phyloP scores from a whole-genome alignment of 257 asterid species.

The Mitragyna speciosa region DNA sequence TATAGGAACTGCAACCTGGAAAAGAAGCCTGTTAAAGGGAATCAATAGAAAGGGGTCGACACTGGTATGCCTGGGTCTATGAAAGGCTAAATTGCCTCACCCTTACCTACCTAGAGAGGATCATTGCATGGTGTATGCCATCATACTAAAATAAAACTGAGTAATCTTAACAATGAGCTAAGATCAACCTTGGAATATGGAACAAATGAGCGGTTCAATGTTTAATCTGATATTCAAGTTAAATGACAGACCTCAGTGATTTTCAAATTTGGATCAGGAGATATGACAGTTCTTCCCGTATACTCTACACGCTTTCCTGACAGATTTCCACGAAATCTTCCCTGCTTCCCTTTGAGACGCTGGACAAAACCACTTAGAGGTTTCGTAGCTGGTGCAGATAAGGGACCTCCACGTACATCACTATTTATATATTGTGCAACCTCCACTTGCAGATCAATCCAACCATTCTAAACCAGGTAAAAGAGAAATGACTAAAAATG shows the following conservation, averaged over 20 bases:
- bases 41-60: background rate
- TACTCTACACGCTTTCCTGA: constrained; percentile 96
- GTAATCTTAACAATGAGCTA: too few species aligned
- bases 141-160: background rate
- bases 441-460: constrained; percentile 73
- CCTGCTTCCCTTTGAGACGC: constrained; percentile 95
- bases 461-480: constrained; percentile 43
- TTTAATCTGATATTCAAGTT: background rate
- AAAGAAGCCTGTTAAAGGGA: constrained; percentile 16
- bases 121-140: background rate
- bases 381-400: constrained; percentile 28
- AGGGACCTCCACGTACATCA: constrained; percentile 65
- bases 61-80: background rate
- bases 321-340: constrained; percentile 88
- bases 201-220: background rate
- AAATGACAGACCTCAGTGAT: constrained; percentile 67
- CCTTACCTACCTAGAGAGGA: background rate
- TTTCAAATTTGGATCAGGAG: constrained; percentile 93
- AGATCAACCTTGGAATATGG: background rate
- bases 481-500: background rate
- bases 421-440: constrained; percentile 87
- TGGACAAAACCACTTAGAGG: constrained; percentile 88
- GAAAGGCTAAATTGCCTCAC: background rate
- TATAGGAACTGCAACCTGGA: constrained; percentile 87
- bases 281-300: constrained; percentile 95